These are phyloP conservation scores for Acidiella bohemica DNA, from an alignment of 495 filamentous ascomycete genomes.

Conservation along the genomic window DNA sequence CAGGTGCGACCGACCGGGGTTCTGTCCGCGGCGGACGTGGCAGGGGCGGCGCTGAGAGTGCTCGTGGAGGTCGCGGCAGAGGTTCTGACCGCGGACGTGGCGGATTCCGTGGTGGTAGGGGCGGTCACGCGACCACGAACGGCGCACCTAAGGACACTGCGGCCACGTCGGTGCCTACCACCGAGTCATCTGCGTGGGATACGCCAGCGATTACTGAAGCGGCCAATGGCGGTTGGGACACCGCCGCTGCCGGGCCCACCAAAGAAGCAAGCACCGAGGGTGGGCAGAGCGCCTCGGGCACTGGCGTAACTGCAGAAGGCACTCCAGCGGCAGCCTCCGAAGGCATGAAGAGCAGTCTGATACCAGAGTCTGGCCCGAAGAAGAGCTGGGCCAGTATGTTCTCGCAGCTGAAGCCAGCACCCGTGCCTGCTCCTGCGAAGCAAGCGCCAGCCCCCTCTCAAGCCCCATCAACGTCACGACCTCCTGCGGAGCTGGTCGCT, in stretches of 20 bases:
- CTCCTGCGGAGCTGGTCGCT: slow-evolving; percentile 13
- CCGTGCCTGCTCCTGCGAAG: slow-evolving; percentile 18
- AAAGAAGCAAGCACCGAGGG: slow-evolving; percentile 15
- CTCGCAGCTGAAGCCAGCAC: slow-evolving; percentile 34
- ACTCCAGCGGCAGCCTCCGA: slow-evolving; percentile 28
- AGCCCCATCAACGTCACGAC: too few species aligned
- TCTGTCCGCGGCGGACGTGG: slow-evolving; percentile 48
- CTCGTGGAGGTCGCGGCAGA: slow-evolving; percentile 51
- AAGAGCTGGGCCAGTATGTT: slow-evolving; percentile 55
- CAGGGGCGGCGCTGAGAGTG: slow-evolving; percentile 50
- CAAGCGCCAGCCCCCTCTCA: slow-evolving; percentile 21
- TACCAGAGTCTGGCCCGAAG: slow-evolving; percentile 38
- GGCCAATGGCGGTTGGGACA: slow-evolving; percentile 22
- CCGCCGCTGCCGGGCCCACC: slow-evolving; percentile 18
- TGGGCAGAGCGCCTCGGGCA: slow-evolving; percentile 13
- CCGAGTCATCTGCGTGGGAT: slow-evolving; percentile 28
- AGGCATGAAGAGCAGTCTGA: slow-evolving; percentile 31
- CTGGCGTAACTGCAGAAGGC: slow-evolving; percentile 25
- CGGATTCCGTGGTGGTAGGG: slow-evolving; percentile 52
- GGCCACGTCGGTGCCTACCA: slow-evolving; percentile 22
- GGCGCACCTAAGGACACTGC: slow-evolving; percentile 22
- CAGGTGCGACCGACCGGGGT: slow-evolving; percentile 32
- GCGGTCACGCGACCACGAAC: slow-evolving; percentile 44
- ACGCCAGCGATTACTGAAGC: slow-evolving; percentile 11
- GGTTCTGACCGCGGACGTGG: slow-evolving; percentile 65